A percentile compares a stretch with the other conserved stretches of the same genome.
phyloP scores from a whole-genome alignment of 2,329 filamentous ascomycete genomes.

The Pseudogymnoascus sp. region DNA sequence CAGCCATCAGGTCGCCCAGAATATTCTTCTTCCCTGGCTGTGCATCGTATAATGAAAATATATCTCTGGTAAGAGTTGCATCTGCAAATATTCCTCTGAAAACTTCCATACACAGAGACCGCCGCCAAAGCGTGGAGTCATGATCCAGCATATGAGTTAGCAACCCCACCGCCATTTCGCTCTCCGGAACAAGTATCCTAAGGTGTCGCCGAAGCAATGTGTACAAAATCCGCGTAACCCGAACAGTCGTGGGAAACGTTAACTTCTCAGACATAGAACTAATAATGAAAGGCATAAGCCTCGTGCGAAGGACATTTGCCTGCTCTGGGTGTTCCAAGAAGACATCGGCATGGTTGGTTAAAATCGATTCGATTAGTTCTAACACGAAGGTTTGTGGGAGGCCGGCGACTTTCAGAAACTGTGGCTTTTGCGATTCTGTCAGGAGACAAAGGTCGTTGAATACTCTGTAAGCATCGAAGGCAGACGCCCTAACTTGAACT shows the following conservation, averaged over 20 bases:
- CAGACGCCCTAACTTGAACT: slow-evolving; percentile 64
- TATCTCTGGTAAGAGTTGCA: slow-evolving; percentile 66
- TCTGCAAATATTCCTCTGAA: slow-evolving; percentile 82
- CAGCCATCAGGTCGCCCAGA: slow-evolving; percentile 73
- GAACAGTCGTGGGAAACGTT: slow-evolving; percentile 74
- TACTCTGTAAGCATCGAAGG: slow-evolving; percentile 77
- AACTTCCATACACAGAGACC: slow-evolving; percentile 84
- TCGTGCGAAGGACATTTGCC: slow-evolving; percentile 65
- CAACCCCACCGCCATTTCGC: slow-evolving; percentile 73
- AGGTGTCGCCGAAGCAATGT: slow-evolving; percentile 75
- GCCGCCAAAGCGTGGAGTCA: slow-evolving; percentile 76
- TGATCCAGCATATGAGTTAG: slow-evolving; percentile 84
- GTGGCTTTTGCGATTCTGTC: slow-evolving; percentile 74
- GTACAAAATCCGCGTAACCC: slow-evolving; percentile 75
- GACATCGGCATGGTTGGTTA: slow-evolving; percentile 76
- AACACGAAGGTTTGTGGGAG: slow-evolving; percentile 78
- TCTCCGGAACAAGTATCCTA: slow-evolving; percentile 65
- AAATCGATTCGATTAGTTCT: slow-evolving; percentile 84
- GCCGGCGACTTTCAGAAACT: slow-evolving; percentile 72
- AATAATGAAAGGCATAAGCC: slow-evolving; percentile 78
- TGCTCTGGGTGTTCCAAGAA: slow-evolving; percentile 76
- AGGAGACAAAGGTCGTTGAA: slow-evolving; percentile 87
- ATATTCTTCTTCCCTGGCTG: slow-evolving; percentile 66
- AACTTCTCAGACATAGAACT: slow-evolving; percentile 70
- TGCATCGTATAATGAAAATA: slow-evolving; percentile 75